Percentiles rank a stretch among this genome's conserved stretches.
These are phyloP conservation scores for Protomyces gravidus DNA, from an alignment of 1,139 yeast genomes.

Conservation along the genomic window DNA sequence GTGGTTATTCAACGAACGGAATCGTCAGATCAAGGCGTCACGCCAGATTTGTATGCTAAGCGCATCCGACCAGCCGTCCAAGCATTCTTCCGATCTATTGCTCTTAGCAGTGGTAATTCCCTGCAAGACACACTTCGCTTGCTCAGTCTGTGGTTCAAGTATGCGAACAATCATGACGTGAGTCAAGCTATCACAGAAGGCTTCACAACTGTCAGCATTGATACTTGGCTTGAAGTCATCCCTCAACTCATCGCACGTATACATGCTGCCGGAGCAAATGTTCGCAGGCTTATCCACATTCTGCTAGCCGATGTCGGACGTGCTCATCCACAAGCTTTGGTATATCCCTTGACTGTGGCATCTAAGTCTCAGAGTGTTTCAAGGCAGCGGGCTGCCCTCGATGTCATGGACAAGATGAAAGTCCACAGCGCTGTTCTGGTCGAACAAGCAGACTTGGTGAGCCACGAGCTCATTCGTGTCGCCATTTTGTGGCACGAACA, in stretches of 20 bases:
- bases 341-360: conserved; percentile 93
- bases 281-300: conserved; percentile 73
- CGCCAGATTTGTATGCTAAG: conserved; percentile 36
- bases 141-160: conserved; percentile 89
- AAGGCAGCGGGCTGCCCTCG: conserved; percentile 85
- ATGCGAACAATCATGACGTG: conserved; percentile 89
- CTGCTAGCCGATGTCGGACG: conserved; percentile 82
- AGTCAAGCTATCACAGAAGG: conserved; percentile 90
- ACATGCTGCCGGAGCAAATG: conserved; percentile 87
- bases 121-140: conserved; percentile 87
- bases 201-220: conserved; percentile 79
- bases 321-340: conserved; percentile 95
- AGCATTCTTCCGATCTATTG: conserved; percentile 92
- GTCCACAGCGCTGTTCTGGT: conserved; percentile 79
- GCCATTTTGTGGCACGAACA: conserved; percentile 97
- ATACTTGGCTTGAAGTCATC: conserved; percentile 90
- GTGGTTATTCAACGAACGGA: conserved; percentile 73
- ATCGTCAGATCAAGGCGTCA: conserved; percentile 36
- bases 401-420: conserved; percentile 87
- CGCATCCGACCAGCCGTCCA: conserved; percentile 35
- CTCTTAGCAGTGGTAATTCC: conserved; percentile 79
- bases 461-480: conserved; percentile 85
- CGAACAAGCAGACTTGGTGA: conserved; percentile 89
- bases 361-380: conserved; percentile 87
- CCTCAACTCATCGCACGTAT: conserved; percentile 95